Base-by-base conservation (phyloP, 495 filamentous ascomycete genomes). In the Aspergillus heteromorphus region DNA sequence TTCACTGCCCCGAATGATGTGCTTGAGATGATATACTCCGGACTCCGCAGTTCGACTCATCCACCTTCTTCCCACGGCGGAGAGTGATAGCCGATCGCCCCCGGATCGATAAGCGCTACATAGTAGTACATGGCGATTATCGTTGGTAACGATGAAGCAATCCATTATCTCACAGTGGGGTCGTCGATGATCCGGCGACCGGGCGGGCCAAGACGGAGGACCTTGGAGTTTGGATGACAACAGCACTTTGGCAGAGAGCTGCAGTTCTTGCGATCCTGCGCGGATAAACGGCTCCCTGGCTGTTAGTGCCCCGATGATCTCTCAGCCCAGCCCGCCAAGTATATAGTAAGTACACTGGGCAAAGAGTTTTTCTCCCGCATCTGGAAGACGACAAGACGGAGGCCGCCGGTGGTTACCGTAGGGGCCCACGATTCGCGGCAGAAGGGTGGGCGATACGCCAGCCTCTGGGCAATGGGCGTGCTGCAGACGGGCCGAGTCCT, bases 161-260 rank as follows among this genome's bases (percentile, higher is more conserved):
- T 45, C 23, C 40, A 29, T 53, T 53, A 53, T 53, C 51, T 45
- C 51, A 53, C 17, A 30, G 51, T 53, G 51, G 51, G 51, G 51
- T 45, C 34, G 34, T 4, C 4, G 34, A 38, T n/a, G 34, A 38
- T 38, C 34, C n/a, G 34, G n/a, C 34, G 34, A 38, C 11, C 2
- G 8, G 31, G 31, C 31, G 34, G 34, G 34, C 4, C 34, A n/a
- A 13, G 11, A 38, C 34, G 30, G 30, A 34, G 30, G 9, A 2
- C 30, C n/a, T n/a, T n/a, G n/a, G n/a, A n/a, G n/a, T n/a, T n/a
- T n/a, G n/a, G n/a, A n/a, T n/a, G n/a, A n/a, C n/a, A n/a, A n/a
- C n/a, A n/a, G n/a, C n/a, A n/a, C n/a, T n/a, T n/a, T 7, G 23
- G 23, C 23, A 27, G 23, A 27, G 23, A 27, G 23, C 23, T 4